Evolutionary conservation across 2,329 filamentous ascomycete genomes (phyloP).

Genomic region (Paecilomyces sp.): DNA sequence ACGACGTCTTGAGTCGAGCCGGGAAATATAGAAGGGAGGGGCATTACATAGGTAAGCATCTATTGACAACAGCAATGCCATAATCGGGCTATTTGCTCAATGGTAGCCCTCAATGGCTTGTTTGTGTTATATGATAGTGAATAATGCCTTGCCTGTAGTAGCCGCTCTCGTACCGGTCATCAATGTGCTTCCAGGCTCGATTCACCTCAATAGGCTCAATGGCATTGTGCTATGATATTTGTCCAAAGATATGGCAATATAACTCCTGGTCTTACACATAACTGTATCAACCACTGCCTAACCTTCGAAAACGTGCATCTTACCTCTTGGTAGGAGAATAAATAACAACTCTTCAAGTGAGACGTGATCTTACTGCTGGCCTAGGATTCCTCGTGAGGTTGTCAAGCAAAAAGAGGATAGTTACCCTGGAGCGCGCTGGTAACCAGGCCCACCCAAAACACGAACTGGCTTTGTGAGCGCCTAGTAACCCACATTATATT

Average conservation of each 20-base stretch:
- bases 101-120: neutral
- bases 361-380: neutral
- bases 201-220: neutral
- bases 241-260: neutral
- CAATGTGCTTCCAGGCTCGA: neutral
- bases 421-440: neutral
- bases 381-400: neutral
- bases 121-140: neutral
- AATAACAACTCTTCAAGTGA: neutral
- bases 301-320: neutral
- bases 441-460: neutral
- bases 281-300: no score
- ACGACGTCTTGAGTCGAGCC: neutral
- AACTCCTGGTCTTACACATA: neutral
- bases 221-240: neutral
- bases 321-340: neutral
- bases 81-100: neutral
- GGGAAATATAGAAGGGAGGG: no score
- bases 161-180: neutral
- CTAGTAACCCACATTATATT: neutral
- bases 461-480: neutral
- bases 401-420: neutral
- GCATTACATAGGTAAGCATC: neutral
- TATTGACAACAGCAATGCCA: neutral
- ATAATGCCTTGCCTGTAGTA: neutral